These are phyloP conservation scores for Arthroderma uncinatum DNA, from an alignment of 2,329 filamentous ascomycete genomes.

Conservation along the genomic window DNA sequence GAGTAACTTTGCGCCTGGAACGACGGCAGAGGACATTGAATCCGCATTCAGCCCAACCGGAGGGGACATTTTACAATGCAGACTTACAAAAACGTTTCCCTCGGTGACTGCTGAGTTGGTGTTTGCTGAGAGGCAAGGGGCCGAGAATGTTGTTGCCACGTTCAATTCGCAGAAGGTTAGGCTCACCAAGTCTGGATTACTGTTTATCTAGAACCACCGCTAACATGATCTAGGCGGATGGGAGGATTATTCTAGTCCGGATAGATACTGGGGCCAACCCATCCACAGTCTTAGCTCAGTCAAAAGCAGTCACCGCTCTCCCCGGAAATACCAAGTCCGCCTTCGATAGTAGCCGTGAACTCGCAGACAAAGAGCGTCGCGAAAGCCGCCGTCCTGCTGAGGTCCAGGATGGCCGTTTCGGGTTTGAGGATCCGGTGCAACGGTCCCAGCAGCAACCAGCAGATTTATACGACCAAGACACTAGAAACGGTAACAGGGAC, in stretches of 20 bases:
- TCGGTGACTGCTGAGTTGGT: slow-evolving; percentile 51
- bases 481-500: slow-evolving; percentile 11
- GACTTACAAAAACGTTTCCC: slow-evolving; percentile 42
- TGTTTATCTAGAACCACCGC: neutral
- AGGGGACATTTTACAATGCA: slow-evolving; percentile 44
- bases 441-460: slow-evolving; percentile 5
- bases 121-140: slow-evolving; percentile 44
- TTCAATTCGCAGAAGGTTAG: slow-evolving; percentile 53
- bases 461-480: neutral
- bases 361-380: slow-evolving; percentile 31
- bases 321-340: slow-evolving; percentile 15
- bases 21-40: slow-evolving; percentile 54
- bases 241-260: slow-evolving; percentile 47
- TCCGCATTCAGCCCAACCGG: slow-evolving; percentile 46
- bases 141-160: slow-evolving; percentile 48
- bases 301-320: slow-evolving; percentile 11
- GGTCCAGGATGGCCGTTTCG: slow-evolving; percentile 31
- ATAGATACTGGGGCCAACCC: slow-evolving; percentile 30
- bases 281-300: slow-evolving; percentile 4
- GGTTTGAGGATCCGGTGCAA: slow-evolving; percentile 22
- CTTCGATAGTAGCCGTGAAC: slow-evolving; percentile 30
- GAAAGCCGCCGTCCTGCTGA: slow-evolving; percentile 25
- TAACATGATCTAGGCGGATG: slow-evolving; percentile 42
- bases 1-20: slow-evolving; percentile 55
- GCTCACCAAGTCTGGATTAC: neutral